Evolutionary conservation across 768 basidiomycete genomes (phyloP), one percentile per base, ranked within the genome.

Genomic region (Suillus subalutaceus): DNA sequence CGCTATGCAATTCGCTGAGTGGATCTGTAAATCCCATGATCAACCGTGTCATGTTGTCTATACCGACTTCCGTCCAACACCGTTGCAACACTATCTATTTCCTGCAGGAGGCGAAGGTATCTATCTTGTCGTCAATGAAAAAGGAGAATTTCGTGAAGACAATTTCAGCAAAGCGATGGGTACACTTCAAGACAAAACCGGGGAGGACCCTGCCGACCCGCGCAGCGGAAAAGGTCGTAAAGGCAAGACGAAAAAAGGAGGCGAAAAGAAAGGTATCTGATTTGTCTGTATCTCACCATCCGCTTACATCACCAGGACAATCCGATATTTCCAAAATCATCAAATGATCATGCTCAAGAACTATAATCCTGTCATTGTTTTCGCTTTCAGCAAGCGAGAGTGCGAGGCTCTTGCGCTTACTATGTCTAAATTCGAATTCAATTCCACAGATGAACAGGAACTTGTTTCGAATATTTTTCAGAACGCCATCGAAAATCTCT

Each of bases 1-100:
- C 79, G 96, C 97, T 12, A 97, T 97, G 94, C 94, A 99, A 75
- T 99, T 99, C 71, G 95, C 97, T 35, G 94, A 98, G 78, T 99
- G 97, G 97, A 95, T 99, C 74, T 94, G 92, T 82, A 93, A 94
- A 75, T 94, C 92, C 1, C 97, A 99, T 73, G 91, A 96, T 67
- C 97, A 99, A 72, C 97, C 97, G 0, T 99, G 97, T 77, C 97
- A 99, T 74, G 94, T 99, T 75, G 96, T 99, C 48, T 99, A 99
- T 77, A 99, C 97, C 67, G 96, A 99, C 80, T 99, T 98, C 82
- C 90, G 97, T 43, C 97, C 97, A 2, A 99, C 97, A 1, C 97
- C 97, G 1, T 81, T 99, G 9, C 97, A 99, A 74, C 97, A 99
- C 72, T 99, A 99, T 76, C 88, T 99, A 63, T 99, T 99, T 81